phyloP scores from a whole-genome alignment of 2,329 filamentous ascomycete species.

The Cytospora leucostoma region DNA sequence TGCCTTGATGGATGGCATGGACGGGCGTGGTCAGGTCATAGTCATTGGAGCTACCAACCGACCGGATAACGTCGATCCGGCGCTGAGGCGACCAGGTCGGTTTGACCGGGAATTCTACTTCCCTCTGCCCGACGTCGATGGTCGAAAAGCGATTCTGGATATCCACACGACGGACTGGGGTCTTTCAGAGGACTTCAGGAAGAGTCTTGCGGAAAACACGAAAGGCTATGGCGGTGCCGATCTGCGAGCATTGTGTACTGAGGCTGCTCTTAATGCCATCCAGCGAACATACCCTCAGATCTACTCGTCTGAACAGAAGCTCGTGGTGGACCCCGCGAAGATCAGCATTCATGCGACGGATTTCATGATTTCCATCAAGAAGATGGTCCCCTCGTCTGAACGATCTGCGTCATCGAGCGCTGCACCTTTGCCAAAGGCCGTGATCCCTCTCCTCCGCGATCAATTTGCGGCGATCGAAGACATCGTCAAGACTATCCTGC shows the following conservation, averaged over 20 bases:
- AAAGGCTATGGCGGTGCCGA: slow-evolving; percentile 98
- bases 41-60: slow-evolving; percentile 98
- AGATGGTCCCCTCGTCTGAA: slow-evolving; percentile 93
- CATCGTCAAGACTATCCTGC: slow-evolving; percentile 74
- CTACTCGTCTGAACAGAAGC: slow-evolving; percentile 85
- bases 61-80: slow-evolving; percentile 94
- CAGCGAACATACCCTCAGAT: slow-evolving; percentile 96
- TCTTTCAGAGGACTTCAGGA: slow-evolving; percentile 76
- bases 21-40: slow-evolving; percentile 95
- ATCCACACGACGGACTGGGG: slow-evolving; percentile 97
- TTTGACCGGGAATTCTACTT: slow-evolving; percentile 99
- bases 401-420: slow-evolving; percentile 84
- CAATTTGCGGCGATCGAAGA: slow-evolving; percentile 70
- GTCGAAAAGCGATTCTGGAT: slow-evolving; percentile 82
- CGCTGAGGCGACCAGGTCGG: slow-evolving; percentile 87
- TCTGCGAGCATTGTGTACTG: slow-evolving; percentile 88
- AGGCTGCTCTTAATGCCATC: slow-evolving; percentile 92
- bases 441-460: slow-evolving; percentile 78
- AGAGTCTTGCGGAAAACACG: slow-evolving; percentile 80
- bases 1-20: slow-evolving; percentile 96
- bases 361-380: slow-evolving; percentile 96
- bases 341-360: slow-evolving; percentile 90
- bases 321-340: slow-evolving; percentile 80
- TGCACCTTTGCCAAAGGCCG: slow-evolving; percentile 72
- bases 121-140: slow-evolving; percentile 79